Conservation (phyloP, 257 asterid genomes). For the Solanum neorickii region DNA sequence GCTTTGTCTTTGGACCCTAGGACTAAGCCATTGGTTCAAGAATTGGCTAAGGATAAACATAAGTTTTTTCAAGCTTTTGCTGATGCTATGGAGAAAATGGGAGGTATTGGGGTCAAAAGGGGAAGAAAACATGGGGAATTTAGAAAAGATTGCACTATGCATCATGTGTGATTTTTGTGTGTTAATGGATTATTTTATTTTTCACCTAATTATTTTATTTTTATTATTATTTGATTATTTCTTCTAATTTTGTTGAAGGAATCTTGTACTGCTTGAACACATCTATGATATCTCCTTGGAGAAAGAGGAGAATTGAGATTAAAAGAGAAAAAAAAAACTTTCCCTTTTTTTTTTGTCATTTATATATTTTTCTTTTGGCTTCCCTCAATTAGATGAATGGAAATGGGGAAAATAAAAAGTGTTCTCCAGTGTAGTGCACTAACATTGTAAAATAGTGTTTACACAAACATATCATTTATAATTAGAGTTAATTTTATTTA, state of each 20-base stretch:
- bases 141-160: slow-evolving; percentile 59
- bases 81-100: slow-evolving; percentile 88
- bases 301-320: background rate
- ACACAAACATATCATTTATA: background rate
- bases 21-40: slow-evolving; percentile 60
- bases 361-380: background rate
- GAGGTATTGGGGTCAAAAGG: slow-evolving; percentile 77
- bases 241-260: background rate
- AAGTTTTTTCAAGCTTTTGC: slow-evolving; percentile 67
- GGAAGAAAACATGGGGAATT: slow-evolving; percentile 75
- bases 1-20: slow-evolving; percentile 64
- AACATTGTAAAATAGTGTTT: background rate
- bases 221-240: background rate
- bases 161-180: slow-evolving; percentile 20
- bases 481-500: background rate
- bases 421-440: background rate
- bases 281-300: background rate
- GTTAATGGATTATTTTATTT: background rate
- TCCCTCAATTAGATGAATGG: background rate
- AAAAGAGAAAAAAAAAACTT: background rate
- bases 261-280: background rate
- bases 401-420: background rate
- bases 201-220: background rate
- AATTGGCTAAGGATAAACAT: slow-evolving; percentile 59
- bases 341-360: background rate